A percentile compares a stretch with the other conserved stretches of the same genome.
These are phyloP conservation scores for Saposhnikovia divaricata DNA, from an alignment of 129 eudicot genomes.

Conservation along the genomic window DNA sequence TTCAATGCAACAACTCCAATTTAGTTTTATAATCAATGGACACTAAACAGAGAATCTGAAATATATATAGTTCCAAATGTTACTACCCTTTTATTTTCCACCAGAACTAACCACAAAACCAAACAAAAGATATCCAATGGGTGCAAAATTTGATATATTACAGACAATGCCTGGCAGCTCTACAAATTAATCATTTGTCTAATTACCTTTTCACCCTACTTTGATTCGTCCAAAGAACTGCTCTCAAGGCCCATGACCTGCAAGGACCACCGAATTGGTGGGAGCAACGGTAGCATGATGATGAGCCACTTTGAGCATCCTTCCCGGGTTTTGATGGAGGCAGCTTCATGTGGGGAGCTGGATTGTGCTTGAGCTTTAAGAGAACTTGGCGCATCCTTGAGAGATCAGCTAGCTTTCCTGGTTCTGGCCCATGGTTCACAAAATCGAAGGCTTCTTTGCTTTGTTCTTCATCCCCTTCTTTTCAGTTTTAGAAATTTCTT, in stretches of 20 bases:
- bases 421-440: conserved; percentile 49
- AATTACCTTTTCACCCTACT: background rate
- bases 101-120: too few relatives aligned
- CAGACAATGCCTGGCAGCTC: too few relatives aligned
- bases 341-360: conserved; percentile 50
- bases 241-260: conserved; percentile 1
- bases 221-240: too few relatives aligned
- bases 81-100: too few relatives aligned
- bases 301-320: conserved; percentile 15
- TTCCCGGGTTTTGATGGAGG: conserved; percentile 22
- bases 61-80: too few relatives aligned
- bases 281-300: conserved; percentile 6
- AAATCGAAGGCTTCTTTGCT: conserved; percentile 47
- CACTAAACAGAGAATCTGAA: too few relatives aligned
- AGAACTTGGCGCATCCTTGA: conserved; percentile 61
- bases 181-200: background rate
- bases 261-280: conserved; percentile 7
- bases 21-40: too few relatives aligned
- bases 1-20: too few relatives aligned
- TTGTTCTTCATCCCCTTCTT: conserved; percentile 40
- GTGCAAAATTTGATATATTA: too few relatives aligned
- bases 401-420: conserved; percentile 57
- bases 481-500: conserved; percentile 50
- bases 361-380: conserved; percentile 57
- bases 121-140: too few relatives aligned